These are phyloP conservation scores for Hemisphaericaspora xylofermentans DNA, from an alignment of 1,139 yeast species.

Conservation along the genomic window DNA sequence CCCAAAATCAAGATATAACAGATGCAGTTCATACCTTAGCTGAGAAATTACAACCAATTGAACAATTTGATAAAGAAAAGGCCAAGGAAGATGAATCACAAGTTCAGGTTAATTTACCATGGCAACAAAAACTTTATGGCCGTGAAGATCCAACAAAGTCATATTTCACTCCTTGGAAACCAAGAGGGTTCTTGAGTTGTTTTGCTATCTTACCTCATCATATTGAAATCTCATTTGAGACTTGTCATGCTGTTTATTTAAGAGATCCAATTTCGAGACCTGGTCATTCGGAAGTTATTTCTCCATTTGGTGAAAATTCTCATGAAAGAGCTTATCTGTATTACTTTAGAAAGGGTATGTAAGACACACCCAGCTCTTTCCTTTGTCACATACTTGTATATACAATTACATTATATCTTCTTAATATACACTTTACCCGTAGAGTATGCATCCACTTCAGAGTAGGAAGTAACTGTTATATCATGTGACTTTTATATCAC, in stretches of 20 bases:
- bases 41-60: conserved; percentile 48
- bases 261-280: conserved; percentile 98
- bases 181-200: conserved; percentile 90
- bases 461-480: too few relatives aligned
- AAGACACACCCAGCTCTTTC: conserved; percentile 8
- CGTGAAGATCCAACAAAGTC: conserved; percentile 73
- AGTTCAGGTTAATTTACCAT: conserved; percentile 58
- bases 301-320: conserved; percentile 80
- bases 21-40: conserved; percentile 48
- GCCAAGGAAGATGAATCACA: conserved; percentile 53
- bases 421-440: not conserved
- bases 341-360: conserved; percentile 79
- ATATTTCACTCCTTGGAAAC: conserved; percentile 95
- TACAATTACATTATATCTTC: not conserved
- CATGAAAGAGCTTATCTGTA: conserved; percentile 97
- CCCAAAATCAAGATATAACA: conserved; percentile 18
- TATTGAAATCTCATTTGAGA: conserved; percentile 81
- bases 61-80: conserved; percentile 51
- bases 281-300: conserved; percentile 91
- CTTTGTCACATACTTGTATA: conserved; percentile 1
- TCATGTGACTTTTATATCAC: too few relatives aligned
- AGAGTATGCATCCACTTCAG: too few relatives aligned
- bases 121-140: conserved; percentile 79
- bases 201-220: conserved; percentile 92
- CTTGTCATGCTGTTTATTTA: conserved; percentile 92